These are phyloP conservation scores for Zostera marina DNA, from an alignment of 116 monocot genomes.

Conservation along the genomic window DNA sequence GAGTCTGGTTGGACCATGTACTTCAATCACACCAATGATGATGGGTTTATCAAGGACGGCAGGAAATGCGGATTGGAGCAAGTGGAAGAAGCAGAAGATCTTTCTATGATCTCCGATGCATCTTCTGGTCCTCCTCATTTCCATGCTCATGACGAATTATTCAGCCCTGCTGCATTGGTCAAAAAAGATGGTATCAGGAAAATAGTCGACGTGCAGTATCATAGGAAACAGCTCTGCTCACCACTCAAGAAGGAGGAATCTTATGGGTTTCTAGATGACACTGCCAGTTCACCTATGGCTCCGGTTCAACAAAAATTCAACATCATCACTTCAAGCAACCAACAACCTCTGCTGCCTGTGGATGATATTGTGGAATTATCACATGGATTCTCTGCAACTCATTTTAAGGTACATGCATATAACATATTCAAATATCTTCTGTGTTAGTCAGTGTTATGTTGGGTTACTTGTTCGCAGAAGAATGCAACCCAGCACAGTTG, in stretches of 20 bases:
- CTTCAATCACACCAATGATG: constrained; percentile 45
- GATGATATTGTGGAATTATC: constrained; percentile 24
- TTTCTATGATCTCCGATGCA: constrained; percentile 90
- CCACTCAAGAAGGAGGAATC: neutral
- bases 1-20: constrained; percentile 94
- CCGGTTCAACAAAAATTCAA: constrained; percentile 13
- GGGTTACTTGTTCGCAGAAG: neutral
- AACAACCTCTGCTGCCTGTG: neutral
- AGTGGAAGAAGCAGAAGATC: constrained; percentile 53
- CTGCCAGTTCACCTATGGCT: constrained; percentile 55
- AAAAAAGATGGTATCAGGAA: constrained; percentile 31
- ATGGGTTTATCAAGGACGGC: neutral
- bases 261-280: constrained; percentile 42
- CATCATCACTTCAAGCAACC: neutral
- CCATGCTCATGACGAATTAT: constrained; percentile 14
- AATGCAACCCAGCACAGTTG: constrained; percentile 6
- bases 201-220: constrained; percentile 17
- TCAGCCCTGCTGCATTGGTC: constrained; percentile 6
- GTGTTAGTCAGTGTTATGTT: neutral
- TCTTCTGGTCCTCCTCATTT: constrained; percentile 73
- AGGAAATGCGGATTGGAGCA: constrained; percentile 7
- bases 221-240: too few relatives aligned
- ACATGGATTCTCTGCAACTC: constrained; percentile 58
- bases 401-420: constrained; percentile 43
- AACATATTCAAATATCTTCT: neutral